Evolutionary conservation across 139 green algal species (phyloP).

Genomic region (Closterium sp.): DNA sequence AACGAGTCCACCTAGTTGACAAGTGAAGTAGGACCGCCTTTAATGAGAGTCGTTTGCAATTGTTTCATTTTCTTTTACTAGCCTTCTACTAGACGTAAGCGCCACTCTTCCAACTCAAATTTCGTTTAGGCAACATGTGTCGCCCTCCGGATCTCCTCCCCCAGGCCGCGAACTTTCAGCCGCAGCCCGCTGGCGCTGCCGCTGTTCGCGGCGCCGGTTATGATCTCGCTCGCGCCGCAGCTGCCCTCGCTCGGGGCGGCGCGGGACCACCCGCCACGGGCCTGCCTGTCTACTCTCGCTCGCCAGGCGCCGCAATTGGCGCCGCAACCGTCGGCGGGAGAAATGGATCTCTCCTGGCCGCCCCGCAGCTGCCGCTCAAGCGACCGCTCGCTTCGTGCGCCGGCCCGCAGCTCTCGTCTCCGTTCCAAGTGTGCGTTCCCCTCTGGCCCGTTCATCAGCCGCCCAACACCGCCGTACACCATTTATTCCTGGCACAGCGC

Average conservation of each 20-base stretch:
- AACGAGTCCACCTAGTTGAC: background rate
- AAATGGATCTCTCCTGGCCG: background rate
- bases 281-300: background rate
- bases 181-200: background rate
- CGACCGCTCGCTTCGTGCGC: background rate
- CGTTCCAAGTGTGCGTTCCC: background rate
- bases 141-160: background rate
- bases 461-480: background rate
- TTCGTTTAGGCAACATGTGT: background rate
- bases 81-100: background rate
- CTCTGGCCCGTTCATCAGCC: background rate
- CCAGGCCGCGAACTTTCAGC: background rate
- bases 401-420: background rate
- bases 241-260: background rate
- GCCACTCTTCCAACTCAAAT: background rate
- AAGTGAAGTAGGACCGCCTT: background rate
- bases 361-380: background rate
- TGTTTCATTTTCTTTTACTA: background rate
- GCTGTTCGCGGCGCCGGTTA: background rate
- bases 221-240: background rate
- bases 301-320: background rate
- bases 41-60: background rate
- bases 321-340: background rate
- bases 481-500: too few relatives aligned
- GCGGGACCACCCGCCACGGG: background rate